Percentiles rank a stretch among this genome's conserved stretches.
Evolutionary conservation across 257 asterid genomes (phyloP).

Genomic region (Solanum piurae): DNA sequence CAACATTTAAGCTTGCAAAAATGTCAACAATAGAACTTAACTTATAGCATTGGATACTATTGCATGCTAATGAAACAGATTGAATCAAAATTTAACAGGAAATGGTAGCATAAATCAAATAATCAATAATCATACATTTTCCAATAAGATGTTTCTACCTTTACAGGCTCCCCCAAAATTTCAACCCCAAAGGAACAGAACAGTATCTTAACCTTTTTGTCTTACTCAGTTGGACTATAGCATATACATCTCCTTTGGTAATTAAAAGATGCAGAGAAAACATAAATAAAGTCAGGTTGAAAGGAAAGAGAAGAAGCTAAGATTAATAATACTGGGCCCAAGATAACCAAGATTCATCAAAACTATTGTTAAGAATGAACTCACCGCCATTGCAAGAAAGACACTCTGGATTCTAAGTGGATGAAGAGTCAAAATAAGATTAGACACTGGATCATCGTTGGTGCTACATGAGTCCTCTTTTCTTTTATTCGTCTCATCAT

Average conservation of each 20-base stretch:
- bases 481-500: conserved; percentile 16
- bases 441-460: conserved; percentile 67
- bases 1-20: neutral
- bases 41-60: neutral
- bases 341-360: neutral
- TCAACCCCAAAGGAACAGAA: neutral
- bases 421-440: conserved; percentile 59
- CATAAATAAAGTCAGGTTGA: neutral
- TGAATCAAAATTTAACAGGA: neutral
- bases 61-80: neutral
- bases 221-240: neutral
- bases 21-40: neutral
- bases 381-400: conserved; percentile 75
- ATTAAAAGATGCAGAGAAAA: neutral
- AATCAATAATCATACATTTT: neutral
- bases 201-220: neutral
- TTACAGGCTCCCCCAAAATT: neutral
- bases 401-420: conserved; percentile 51
- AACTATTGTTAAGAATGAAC: conserved; percentile 11
- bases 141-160: neutral
- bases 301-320: conserved; percentile 2
- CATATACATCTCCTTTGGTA: conserved; percentile 5
- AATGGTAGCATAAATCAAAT: neutral
- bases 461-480: conserved; percentile 28
- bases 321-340: neutral